Evolutionary conservation across 371 early-diverging fungal species (phyloP).

Genomic region (Mucor indicus): DNA sequence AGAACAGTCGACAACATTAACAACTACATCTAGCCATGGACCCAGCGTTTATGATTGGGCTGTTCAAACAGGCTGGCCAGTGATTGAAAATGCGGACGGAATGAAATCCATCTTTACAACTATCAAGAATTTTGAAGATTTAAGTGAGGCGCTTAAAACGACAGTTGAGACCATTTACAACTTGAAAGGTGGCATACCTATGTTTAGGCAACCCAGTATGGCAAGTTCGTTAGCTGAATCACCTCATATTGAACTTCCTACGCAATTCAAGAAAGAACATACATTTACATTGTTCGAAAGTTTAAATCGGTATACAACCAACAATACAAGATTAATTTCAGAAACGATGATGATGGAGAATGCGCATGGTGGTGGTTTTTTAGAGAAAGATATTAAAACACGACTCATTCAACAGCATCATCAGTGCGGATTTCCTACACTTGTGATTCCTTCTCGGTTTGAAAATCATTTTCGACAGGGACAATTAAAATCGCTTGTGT

Average conservation of each 20-base stretch:
- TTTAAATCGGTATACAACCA: constrained; percentile 15
- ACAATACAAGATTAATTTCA: too few species aligned
- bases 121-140: constrained; percentile 22
- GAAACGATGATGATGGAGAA: too few species aligned
- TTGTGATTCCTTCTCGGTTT: constrained; percentile 27
- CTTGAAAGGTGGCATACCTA: constrained; percentile 4
- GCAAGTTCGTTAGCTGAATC: not conserved
- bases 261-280: constrained; percentile 6
- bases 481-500: constrained; percentile 19
- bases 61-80: constrained; percentile 23
- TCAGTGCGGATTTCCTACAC: constrained; percentile 29
- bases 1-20: not conserved
- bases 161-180: constrained; percentile 14
- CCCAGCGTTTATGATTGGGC: constrained; percentile 24
- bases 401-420: constrained; percentile 26
- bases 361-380: constrained; percentile 2
- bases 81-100: constrained; percentile 17
- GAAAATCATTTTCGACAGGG: constrained; percentile 21
- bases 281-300: constrained; percentile 29
- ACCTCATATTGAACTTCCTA: not conserved
- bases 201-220: constrained; percentile 4
- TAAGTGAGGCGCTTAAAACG: constrained; percentile 19
- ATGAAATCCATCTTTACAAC: constrained; percentile 24
- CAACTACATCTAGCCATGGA: not conserved
- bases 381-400: constrained; percentile 18